Percentiles rank a stretch among this genome's conserved stretches.
These are phyloP conservation scores for Carpinus fangiana DNA, from an alignment of 306 rosid species.

Conservation along the genomic window DNA sequence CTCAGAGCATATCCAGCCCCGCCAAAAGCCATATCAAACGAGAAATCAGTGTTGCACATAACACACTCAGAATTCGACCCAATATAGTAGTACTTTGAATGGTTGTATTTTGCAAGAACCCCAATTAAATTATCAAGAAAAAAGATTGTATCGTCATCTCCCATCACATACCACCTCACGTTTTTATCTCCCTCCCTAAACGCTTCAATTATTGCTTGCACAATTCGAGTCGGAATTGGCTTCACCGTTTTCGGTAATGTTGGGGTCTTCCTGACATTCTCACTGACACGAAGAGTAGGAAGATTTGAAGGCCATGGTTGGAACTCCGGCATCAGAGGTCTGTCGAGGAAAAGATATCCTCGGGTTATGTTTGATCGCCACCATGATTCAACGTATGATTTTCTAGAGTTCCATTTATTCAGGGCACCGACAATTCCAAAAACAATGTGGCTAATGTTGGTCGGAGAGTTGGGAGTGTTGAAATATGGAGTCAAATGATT, in stretches of 20 bases:
- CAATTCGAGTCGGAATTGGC: conserved; percentile 31
- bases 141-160: conserved; percentile 48
- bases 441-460: conserved; percentile 38
- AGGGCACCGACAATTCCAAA: conserved; percentile 42
- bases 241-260: background rate
- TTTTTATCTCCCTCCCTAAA: conserved; percentile 29
- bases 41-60: conserved; percentile 29
- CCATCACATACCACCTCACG: conserved; percentile 54
- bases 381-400: conserved; percentile 41
- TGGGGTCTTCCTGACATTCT: conserved; percentile 11
- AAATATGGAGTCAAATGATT: too few relatives aligned
- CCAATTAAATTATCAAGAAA: conserved; percentile 43
- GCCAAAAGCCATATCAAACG: conserved; percentile 50
- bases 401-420: conserved; percentile 46
- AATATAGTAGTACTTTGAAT: conserved; percentile 32
- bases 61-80: conserved; percentile 27
- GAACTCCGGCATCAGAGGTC: conserved; percentile 31
- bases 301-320: conserved; percentile 43
- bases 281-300: conserved; percentile 44
- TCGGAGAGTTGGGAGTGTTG: background rate
- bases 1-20: conserved; percentile 60
- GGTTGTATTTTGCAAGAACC: conserved; percentile 42
- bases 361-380: conserved; percentile 44
- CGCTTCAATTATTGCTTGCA: conserved; percentile 32
- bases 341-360: conserved; percentile 47